Conservation (phyloP, 495 filamentous ascomycete genomes). For the Tuber melanosporum region DNA sequence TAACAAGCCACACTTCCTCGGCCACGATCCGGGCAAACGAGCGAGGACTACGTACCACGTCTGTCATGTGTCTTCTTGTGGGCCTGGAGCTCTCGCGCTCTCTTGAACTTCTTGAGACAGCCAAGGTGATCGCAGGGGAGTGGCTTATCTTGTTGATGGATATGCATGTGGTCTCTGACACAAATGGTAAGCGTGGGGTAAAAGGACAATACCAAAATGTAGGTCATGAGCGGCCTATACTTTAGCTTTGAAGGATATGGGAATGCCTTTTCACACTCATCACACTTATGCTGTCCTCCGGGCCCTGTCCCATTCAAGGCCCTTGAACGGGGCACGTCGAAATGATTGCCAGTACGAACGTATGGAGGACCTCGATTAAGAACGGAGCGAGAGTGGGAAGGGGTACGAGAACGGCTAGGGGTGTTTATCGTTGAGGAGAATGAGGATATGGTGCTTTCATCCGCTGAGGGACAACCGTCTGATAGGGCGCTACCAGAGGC, state of each 20-base stretch:
- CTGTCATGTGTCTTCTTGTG: slow-evolving; percentile 23
- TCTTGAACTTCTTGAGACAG: slow-evolving; percentile 28
- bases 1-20: not conserved
- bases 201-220: not conserved
- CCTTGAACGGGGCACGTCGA: not conserved
- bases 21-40: not conserved
- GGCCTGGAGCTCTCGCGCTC: slow-evolving; percentile 28
- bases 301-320: not conserved
- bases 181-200: not conserved
- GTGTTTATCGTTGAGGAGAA: not conserved
- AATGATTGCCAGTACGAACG: not conserved
- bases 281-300: slow-evolving; percentile 10
- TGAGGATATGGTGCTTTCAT: not conserved
- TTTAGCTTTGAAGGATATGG: slow-evolving; percentile 30
- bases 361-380: not conserved
- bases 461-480: not conserved
- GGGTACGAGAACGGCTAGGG: not conserved
- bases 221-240: slow-evolving; percentile 9
- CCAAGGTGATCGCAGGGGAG: slow-evolving; percentile 4
- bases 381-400: not conserved
- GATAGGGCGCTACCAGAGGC: not conserved
- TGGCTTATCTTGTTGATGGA: slow-evolving; percentile 16
- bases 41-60: not conserved
- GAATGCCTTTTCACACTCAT: slow-evolving; percentile 17
- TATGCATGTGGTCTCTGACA: slow-evolving; percentile 28